phyloP scores from a whole-genome alignment of 1,284 basidiomycete genomes.

The Ganoderma resinaceum region DNA sequence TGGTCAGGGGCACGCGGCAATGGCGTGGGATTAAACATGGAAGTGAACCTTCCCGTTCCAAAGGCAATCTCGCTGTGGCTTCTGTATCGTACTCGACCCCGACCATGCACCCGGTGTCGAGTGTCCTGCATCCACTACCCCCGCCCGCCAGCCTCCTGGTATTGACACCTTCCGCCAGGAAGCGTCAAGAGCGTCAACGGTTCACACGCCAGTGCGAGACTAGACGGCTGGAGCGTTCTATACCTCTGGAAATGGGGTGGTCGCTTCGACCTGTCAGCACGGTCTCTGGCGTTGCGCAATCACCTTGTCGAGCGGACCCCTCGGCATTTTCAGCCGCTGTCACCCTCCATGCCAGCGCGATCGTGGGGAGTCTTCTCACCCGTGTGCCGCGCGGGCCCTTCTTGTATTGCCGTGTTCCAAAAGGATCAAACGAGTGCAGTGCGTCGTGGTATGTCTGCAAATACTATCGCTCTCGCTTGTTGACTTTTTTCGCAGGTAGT shows the following conservation, averaged over 20 bases:
- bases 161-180: not conserved
- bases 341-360: not conserved
- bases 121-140: not conserved
- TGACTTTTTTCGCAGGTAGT: not conserved
- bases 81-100: not conserved
- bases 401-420: not conserved
- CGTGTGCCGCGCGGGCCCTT: not conserved
- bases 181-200: not conserved
- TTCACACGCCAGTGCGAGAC: not conserved
- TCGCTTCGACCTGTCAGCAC: too few relatives aligned
- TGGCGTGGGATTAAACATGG: constrained; percentile 7
- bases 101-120: not conserved
- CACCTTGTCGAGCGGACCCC: not conserved
- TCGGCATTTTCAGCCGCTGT: constrained; percentile 2
- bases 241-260: not conserved
- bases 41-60: not conserved
- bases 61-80: constrained; percentile 4
- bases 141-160: constrained; percentile 2
- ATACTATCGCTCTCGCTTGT: not conserved
- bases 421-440: not conserved
- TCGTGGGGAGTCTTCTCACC: not conserved
- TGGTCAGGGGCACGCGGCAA: constrained; percentile 8
- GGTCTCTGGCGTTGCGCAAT: not conserved
- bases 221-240: not conserved
- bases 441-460: not conserved